Percentiles rank a stretch among this genome's conserved stretches.
Conservation (phyloP, 2,329 filamentous ascomycete genomes). For the Clathrospora elynae region DNA sequence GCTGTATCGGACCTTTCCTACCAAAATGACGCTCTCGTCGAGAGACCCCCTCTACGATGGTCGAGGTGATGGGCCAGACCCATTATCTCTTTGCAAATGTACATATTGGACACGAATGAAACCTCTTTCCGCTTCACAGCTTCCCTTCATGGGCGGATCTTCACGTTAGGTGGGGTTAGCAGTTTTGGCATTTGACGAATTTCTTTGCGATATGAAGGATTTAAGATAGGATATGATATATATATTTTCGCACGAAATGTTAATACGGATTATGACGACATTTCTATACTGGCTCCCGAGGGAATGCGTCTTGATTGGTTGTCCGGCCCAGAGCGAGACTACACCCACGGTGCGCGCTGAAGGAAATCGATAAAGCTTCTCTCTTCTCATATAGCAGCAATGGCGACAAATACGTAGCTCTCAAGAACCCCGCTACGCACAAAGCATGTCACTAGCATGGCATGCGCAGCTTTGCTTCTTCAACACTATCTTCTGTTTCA, state of each 20-base stretch:
- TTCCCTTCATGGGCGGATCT: not conserved
- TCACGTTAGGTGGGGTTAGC: not conserved
- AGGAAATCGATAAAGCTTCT: not conserved
- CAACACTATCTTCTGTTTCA: too few species aligned
- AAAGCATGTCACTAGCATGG: too few species aligned
- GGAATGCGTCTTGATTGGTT: constrained; percentile 18
- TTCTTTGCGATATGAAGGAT: too few species aligned
- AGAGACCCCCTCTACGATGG: constrained; percentile 17
- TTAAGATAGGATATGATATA: too few species aligned
- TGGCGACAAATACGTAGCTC: too few species aligned
- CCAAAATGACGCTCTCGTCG: constrained; percentile 35
- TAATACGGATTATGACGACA: constrained; percentile 24
- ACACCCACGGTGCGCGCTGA: not conserved
- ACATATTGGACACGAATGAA: constrained; percentile 20
- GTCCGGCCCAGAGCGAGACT: constrained; percentile 3
- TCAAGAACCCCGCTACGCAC: too few species aligned
- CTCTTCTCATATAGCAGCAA: not conserved
- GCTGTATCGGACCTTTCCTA: constrained; percentile 43
- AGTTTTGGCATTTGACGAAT: too few species aligned
- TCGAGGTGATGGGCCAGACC: not conserved
- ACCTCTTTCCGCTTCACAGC: not conserved
- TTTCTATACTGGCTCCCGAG: constrained; percentile 12
- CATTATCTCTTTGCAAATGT: constrained; percentile 7
- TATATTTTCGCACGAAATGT: too few species aligned
- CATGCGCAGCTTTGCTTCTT: too few species aligned